Evolutionary conservation across 139 green algal genomes (phyloP), one percentile per base, ranked within the genome.

Genomic region (Volvox reticuliferus): DNA sequence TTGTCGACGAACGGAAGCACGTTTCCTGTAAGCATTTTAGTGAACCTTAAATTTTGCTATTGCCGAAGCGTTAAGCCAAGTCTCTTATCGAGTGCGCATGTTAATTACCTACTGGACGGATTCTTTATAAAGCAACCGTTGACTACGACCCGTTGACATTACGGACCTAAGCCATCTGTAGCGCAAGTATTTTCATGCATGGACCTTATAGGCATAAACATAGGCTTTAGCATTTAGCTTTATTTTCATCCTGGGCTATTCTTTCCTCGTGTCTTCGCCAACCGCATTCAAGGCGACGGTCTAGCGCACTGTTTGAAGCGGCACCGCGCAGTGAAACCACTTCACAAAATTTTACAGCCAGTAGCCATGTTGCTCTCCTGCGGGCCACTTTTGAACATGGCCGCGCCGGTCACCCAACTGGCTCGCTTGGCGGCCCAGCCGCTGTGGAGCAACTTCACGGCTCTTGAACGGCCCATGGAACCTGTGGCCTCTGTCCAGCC

Each of bases 381-480:
- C 28, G 79, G 79, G 22, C 44, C 79, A 30, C 28, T n/a, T 13
- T n/a, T 88, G 1, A 63, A 33, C 33, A 36, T 79, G 35, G 67
- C 83, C 32, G 67, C 68, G 35, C 83, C 83, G 9, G 62, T 89
- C 32, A 67, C 83, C 24, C 67, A 81, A 68, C 68, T 89, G 16
- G 83, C 24, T 9, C 37, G 85, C 0, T 75, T 89, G 44, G 85
- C 85, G 67, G 37, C 69, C 44, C 69, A 82, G 85, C 85, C 85
- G 33, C 14, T 61, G 0, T 76, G 61, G 81, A 68, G 22, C 83
- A 37, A 67, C 17, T 68, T 30, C 17, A 35, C 24, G n/a, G n/a
- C 69, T 6, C 19, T 71, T 21, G 85, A 89, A 24, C 37, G 85
- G 18, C 85, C 85, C 0, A 32, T 73, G 2, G 85, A 89, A 0